Conservation (phyloP, 805 yeast genomes). For the Candida parachauliodes region DNA sequence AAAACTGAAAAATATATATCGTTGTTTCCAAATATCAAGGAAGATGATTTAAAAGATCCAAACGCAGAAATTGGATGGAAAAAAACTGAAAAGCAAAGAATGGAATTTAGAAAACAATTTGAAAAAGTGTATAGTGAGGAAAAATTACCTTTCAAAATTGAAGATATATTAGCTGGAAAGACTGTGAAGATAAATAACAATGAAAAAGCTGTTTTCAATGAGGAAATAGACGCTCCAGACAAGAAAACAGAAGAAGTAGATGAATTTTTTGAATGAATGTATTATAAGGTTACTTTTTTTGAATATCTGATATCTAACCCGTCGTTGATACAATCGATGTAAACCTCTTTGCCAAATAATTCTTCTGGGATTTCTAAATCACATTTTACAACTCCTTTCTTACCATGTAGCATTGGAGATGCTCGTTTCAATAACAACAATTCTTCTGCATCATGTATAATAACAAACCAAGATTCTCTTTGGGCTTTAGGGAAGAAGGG, state of each 20-base stretch:
- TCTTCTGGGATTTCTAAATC: conserved; percentile 49
- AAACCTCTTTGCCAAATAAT: conserved; percentile 42
- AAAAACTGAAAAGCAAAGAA: conserved; percentile 41
- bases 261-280: conserved; percentile 39
- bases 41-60: conserved; percentile 21
- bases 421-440: conserved; percentile 70
- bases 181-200: conserved; percentile 21
- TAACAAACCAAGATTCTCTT: conserved; percentile 88
- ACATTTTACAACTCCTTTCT: conserved; percentile 39
- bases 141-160: conserved; percentile 50
- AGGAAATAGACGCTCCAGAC: conserved; percentile 47
- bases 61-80: conserved; percentile 40
- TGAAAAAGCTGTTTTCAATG: conserved; percentile 15
- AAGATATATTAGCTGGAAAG: conserved; percentile 43
- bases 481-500: conserved; percentile 88
- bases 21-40: conserved; percentile 53
- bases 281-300: conserved; percentile 8
- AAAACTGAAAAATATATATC: conserved; percentile 75
- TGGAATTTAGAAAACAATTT: conserved; percentile 46
- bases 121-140: conserved; percentile 50
- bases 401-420: conserved; percentile 48
- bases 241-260: conserved; percentile 30
- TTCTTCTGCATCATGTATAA: conserved; percentile 51
- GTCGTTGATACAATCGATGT: conserved; percentile 58
- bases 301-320: conserved; percentile 56